Base-by-base conservation (phyloP, 2,329 filamentous ascomycete genomes). In the Magnaporthiopsis rhizophila region DNA sequence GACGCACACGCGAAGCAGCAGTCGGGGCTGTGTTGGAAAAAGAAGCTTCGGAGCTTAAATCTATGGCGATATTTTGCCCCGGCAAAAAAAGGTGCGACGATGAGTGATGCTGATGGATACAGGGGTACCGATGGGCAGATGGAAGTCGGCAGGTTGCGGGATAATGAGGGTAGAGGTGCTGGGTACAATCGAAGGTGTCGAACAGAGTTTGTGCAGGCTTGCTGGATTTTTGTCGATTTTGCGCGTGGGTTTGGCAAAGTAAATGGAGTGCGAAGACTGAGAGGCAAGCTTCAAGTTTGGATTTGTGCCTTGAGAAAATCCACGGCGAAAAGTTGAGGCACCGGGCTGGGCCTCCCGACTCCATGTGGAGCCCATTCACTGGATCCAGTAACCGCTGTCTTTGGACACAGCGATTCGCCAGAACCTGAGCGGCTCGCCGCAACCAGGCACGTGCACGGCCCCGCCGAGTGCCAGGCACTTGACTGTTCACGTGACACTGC, bases 1-100 rank as follows among this genome's bases (percentile, higher is more conserved):
- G 28, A 62, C 61, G 62, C 58, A 59, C 62, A 63, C 62, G 53
- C 56, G 56, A 59, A 63, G 57, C 58, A 34, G 28, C 30, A 63
- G 18, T 28, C 38, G 50, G 61, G 26, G 38, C 18, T n/a, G 45
- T n/a, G 45, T 24, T 9, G 45, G 5, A 24, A 2, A 11, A 53
- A 53, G 9, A 53, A 53, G 45, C 45, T 53, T 53, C 21, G 3
- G 45, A 53, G 45, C 45, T 53, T 24, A 53, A 53, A 53, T 24
- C 21, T 53, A 53, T 53, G 21, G 45, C 21, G 45, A 53, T 53
- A 53, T 53, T 53, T 24, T 53, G 45, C 45, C 45, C 45, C 45
- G 21, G 45, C 45, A 53, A 53, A 53, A 53, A 53, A 53, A n/a
- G 21, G 45, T 53, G 45, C 45, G 45, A 53, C 45, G 45, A 53